Percentiles rank a stretch among this genome's conserved stretches.
Evolutionary conservation across 2,329 filamentous ascomycete genomes (phyloP).

Genomic region (Xylariaceae sp.): DNA sequence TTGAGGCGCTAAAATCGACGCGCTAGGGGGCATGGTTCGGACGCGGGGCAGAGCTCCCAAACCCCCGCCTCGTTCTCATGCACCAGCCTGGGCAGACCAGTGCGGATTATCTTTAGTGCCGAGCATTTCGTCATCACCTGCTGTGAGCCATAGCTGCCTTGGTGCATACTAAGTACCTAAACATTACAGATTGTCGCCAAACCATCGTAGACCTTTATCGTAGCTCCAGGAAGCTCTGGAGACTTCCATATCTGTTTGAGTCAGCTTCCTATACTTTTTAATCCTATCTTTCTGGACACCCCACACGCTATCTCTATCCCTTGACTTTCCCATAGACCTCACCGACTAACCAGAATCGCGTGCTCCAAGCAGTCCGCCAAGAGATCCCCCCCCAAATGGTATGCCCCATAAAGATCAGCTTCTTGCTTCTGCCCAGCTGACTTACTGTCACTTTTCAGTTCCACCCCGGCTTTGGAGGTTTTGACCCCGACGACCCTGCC

Average conservation of each 20-base stretch:
- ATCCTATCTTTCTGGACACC: background rate
- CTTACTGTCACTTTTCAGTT: constrained; percentile 33
- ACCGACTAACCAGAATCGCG: constrained; percentile 15
- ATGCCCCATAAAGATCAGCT: constrained; percentile 9
- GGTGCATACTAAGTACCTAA: background rate
- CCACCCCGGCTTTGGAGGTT: constrained; percentile 48
- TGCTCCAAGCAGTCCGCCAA: background rate
- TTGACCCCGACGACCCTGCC: constrained; percentile 55
- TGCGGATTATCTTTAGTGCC: constrained; percentile 25
- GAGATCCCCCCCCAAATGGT: constrained; percentile 14
- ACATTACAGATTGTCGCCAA: background rate
- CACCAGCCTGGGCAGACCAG: background rate
- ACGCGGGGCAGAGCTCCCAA: constrained; percentile 20
- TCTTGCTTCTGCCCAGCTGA: constrained; percentile 4
- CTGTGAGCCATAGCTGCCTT: constrained; percentile 22
- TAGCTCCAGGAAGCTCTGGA: constrained; percentile 6
- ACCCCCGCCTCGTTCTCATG: no score
- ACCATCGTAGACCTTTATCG: background rate
- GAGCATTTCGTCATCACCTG: constrained; percentile 29
- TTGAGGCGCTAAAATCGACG: background rate
- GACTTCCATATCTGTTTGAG: no score
- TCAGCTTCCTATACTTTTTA: no score
- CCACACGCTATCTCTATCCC: background rate
- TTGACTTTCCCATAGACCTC: background rate
- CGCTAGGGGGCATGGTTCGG: background rate